Conservation (phyloP, 305 asterid species). For the Solanum hybrid region DNA sequence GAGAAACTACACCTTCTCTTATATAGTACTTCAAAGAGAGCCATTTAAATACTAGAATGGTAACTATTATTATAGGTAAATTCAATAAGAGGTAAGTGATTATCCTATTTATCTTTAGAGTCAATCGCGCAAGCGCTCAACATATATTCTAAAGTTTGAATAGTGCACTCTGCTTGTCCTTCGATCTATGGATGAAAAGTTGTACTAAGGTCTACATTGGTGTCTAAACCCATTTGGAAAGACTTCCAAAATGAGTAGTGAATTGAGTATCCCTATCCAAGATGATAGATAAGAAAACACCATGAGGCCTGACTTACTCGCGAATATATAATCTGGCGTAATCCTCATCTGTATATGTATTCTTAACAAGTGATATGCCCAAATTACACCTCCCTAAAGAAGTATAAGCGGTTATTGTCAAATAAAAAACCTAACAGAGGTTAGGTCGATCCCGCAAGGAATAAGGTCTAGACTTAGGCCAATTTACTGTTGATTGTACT, state of each 20-base stretch:
- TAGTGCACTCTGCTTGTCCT: not conserved
- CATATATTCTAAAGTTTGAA: not conserved
- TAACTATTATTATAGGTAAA: not conserved
- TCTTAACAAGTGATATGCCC: not conserved
- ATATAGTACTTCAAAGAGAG: not conserved
- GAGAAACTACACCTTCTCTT: not conserved
- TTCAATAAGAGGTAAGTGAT: not conserved
- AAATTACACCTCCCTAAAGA: not conserved
- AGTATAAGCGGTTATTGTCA: not conserved
- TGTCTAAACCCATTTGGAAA: not conserved
- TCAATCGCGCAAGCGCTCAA: not conserved
- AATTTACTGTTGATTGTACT: not conserved
- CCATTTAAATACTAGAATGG: not conserved
- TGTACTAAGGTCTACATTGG: not conserved
- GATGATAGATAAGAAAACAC: not conserved
- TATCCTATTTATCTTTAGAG: not conserved
- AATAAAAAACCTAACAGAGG: not conserved
- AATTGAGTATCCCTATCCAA: not conserved
- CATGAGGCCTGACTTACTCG: not conserved
- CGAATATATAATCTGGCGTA: no score
- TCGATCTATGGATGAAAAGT: not conserved
- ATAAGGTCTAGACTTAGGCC: not conserved
- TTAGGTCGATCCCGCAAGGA: not conserved
- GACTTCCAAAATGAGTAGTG: not conserved
- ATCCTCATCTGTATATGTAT: not conserved